phyloP scores from a whole-genome alignment of 352 stramenopile species.

The Globisporangium perplexum region DNA sequence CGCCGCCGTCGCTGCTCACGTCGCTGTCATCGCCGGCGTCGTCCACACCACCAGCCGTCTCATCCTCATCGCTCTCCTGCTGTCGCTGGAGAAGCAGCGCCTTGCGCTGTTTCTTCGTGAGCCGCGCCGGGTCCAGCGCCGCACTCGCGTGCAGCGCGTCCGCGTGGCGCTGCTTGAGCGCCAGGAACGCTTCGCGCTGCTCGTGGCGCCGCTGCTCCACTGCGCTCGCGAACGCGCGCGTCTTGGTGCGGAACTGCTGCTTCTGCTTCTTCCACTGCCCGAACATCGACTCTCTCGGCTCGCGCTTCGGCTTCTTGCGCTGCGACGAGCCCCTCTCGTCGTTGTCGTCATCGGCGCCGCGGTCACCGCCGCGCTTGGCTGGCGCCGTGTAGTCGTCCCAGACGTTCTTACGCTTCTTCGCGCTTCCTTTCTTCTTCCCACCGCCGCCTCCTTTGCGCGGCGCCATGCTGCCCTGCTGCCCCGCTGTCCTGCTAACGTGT shows the following conservation, averaged over 20 bases:
- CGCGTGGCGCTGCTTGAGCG: conserved; percentile 23
- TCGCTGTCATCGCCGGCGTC: conserved; percentile 10
- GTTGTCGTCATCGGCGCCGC: background rate
- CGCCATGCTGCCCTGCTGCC: conserved; percentile 15
- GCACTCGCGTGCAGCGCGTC: conserved; percentile 37
- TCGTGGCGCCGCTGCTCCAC: conserved; percentile 43
- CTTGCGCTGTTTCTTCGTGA: conserved; percentile 14
- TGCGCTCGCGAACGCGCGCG: conserved; percentile 33
- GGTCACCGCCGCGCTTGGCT: conserved; percentile 9
- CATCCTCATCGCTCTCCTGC: background rate
- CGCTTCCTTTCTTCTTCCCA: conserved; percentile 32
- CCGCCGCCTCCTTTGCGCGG: conserved; percentile 19
- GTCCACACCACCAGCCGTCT: background rate
- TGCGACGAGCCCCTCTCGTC: conserved; percentile 8
- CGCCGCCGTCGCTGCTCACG: conserved; percentile 10
- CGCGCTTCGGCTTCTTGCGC: conserved; percentile 16
- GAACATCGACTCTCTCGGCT: conserved; percentile 50
- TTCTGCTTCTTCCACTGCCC: conserved; percentile 71
- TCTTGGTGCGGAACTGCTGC: conserved; percentile 32
- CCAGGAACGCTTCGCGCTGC: conserved; percentile 35
- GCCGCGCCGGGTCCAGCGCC: background rate
- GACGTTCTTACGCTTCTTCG: conserved; percentile 50
- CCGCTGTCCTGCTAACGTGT: no score
- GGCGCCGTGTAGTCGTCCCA: conserved; percentile 34
- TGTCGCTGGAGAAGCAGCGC: background rate